These are phyloP conservation scores for Tulasnella sp. DNA, from an alignment of 768 basidiomycete genomes.

Conservation along the genomic window DNA sequence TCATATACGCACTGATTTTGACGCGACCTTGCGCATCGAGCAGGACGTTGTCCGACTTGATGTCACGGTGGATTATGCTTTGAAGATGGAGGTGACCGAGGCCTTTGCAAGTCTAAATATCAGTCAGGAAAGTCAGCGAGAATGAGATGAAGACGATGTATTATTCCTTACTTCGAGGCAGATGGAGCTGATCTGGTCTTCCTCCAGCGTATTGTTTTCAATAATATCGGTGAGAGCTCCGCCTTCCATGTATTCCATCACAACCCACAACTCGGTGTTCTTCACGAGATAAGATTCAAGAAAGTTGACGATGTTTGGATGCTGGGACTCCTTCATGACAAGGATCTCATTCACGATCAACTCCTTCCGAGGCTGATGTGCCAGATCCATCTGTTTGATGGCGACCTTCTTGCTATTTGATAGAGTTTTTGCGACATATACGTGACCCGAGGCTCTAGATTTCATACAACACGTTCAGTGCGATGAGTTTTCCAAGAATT, in stretches of 20 bases:
- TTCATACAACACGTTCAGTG: not conserved
- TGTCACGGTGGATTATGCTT: constrained; percentile 92
- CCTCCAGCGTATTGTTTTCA: constrained; percentile 89
- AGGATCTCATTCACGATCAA: constrained; percentile 95
- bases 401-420: constrained; percentile 80
- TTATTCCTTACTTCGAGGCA: constrained; percentile 62
- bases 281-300: constrained; percentile 83
- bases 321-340: constrained; percentile 97
- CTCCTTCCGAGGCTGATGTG: constrained; percentile 92
- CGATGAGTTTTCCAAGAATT: not conserved
- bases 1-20: constrained; percentile 85
- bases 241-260: constrained; percentile 99
- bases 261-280: constrained; percentile 86
- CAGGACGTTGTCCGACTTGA: constrained; percentile 93
- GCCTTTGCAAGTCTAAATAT: constrained; percentile 79
- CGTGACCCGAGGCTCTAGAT: constrained; percentile 85
- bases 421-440: constrained; percentile 91
- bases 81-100: constrained; percentile 86
- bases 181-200: constrained; percentile 91
- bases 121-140: not conserved
- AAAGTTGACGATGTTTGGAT: constrained; percentile 96
- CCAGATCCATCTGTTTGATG: constrained; percentile 96
- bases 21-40: constrained; percentile 86
- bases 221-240: constrained; percentile 96
- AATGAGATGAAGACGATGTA: not conserved